Evolutionary conservation across 805 yeast species (phyloP).

Genomic region (Ogataea ganodermae): DNA sequence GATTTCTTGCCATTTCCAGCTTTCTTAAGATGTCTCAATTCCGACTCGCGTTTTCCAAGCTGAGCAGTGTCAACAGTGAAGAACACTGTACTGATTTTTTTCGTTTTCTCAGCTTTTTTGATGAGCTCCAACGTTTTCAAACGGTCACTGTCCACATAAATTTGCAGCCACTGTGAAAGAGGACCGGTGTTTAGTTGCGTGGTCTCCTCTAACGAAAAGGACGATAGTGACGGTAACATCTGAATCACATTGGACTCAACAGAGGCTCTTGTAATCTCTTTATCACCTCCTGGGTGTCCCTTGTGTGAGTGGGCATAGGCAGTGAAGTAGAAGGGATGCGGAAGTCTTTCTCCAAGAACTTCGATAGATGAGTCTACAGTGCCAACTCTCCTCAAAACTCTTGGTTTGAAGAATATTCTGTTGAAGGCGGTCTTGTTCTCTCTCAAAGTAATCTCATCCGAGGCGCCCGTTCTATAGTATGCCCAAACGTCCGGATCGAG

Average conservation of each 20-base stretch:
- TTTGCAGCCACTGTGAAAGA: constrained; percentile 80
- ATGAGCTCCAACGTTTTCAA: constrained; percentile 55
- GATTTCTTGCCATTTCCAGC: constrained; percentile 24
- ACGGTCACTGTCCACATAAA: constrained; percentile 74
- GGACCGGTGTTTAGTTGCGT: constrained; percentile 58
- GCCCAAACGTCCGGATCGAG: constrained; percentile 47
- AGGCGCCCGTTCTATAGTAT: constrained; percentile 47
- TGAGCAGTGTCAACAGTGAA: constrained; percentile 88
- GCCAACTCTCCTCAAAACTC: constrained; percentile 41
- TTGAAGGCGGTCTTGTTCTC: constrained; percentile 46
- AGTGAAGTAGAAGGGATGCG: constrained; percentile 45
- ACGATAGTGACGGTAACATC: constrained; percentile 77
- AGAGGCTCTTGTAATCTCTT: constrained; percentile 58
- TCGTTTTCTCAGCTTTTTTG: constrained; percentile 61
- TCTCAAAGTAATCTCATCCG: constrained; percentile 47
- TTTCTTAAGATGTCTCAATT: constrained; percentile 24
- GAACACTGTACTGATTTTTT: constrained; percentile 62
- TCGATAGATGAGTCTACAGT: constrained; percentile 39
- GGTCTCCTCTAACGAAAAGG: constrained; percentile 79
- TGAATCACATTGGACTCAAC: constrained; percentile 36
- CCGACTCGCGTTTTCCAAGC: constrained; percentile 78
- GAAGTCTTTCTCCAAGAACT: constrained; percentile 40
- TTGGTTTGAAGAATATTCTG: constrained; percentile 44
- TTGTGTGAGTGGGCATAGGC: constrained; percentile 63
- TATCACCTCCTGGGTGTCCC: constrained; percentile 82